These are phyloP conservation scores for Keithomyces neogunnii DNA, from an alignment of 2,329 filamentous ascomycete species.

Conservation along the genomic window DNA sequence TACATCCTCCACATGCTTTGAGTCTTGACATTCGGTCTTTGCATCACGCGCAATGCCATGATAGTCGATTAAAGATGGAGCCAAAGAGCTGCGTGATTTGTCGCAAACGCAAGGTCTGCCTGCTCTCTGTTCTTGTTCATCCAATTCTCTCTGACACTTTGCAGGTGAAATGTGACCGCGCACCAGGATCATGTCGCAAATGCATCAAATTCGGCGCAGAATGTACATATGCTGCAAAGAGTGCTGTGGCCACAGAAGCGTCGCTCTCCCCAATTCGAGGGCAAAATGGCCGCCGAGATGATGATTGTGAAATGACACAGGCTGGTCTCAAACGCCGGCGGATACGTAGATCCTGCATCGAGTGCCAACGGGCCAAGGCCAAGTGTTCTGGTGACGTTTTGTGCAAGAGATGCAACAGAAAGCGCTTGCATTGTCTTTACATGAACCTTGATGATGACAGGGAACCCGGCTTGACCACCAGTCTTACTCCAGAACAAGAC, in stretches of 20 bases:
- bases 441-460: too few relatives aligned
- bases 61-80: not conserved
- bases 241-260: not conserved
- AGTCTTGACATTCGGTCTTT: not conserved
- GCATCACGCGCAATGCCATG: not conserved
- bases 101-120: not conserved
- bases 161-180: slow-evolving; percentile 5
- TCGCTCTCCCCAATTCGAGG: not conserved
- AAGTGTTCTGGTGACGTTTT: slow-evolving; percentile 2
- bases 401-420: not conserved
- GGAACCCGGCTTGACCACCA: too few relatives aligned
- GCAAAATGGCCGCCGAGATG: not conserved
- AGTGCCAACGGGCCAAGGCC: slow-evolving; percentile 1
- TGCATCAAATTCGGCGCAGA: slow-evolving; percentile 2
- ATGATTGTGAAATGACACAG: not conserved
- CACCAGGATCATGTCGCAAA: slow-evolving; percentile 1
- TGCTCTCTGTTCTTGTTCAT: not conserved
- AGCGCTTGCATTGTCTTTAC: not conserved
- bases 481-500: not conserved
- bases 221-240: not conserved
- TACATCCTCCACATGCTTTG: not conserved
- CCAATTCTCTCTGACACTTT: not conserved
- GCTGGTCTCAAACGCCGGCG: slow-evolving; percentile 2
- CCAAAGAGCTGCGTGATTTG: not conserved
- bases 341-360: not conserved